Conservation (phyloP, 2,329 filamentous ascomycete genomes). For the Diaporthe ilicicola region DNA sequence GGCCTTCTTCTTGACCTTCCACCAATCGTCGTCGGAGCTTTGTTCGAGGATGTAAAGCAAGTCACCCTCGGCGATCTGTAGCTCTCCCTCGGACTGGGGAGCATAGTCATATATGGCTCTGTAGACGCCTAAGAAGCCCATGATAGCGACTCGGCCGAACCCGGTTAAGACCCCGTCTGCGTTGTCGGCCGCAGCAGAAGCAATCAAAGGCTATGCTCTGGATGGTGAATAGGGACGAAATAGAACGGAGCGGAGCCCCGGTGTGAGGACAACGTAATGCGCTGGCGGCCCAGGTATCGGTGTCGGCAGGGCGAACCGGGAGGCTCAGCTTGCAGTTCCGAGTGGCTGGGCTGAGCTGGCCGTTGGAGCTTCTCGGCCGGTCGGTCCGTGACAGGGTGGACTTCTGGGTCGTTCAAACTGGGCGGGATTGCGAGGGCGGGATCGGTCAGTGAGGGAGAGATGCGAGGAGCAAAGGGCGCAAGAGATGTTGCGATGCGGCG, state of each 20-base stretch:
- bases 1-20: conserved; percentile 94
- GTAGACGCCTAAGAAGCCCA: conserved; percentile 94
- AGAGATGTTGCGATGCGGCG: conserved; percentile 4
- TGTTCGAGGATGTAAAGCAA: conserved; percentile 90
- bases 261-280: conserved; percentile 22
- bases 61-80: conserved; percentile 86
- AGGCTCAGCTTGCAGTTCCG: conserved; percentile 21
- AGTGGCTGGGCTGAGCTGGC: conserved; percentile 18
- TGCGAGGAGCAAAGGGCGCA: conserved; percentile 19
- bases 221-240: not conserved
- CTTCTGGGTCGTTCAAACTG: not conserved
- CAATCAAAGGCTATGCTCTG: not conserved
- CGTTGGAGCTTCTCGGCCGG: conserved; percentile 25
- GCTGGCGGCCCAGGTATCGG: conserved; percentile 10
- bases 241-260: not conserved
- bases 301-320: conserved; percentile 28
- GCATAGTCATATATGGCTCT: conserved; percentile 92
- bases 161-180: not conserved
- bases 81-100: conserved; percentile 86
- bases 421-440: not conserved
- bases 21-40: conserved; percentile 83
- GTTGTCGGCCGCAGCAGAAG: conserved; percentile 20
- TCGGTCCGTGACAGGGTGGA: conserved; percentile 15
- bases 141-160: conserved; percentile 47
- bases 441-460: not conserved